Percentiles rank a stretch among this genome's conserved stretches.
Conservation (phyloP, 2,329 filamentous ascomycete species). For the Monilinia polystroma region DNA sequence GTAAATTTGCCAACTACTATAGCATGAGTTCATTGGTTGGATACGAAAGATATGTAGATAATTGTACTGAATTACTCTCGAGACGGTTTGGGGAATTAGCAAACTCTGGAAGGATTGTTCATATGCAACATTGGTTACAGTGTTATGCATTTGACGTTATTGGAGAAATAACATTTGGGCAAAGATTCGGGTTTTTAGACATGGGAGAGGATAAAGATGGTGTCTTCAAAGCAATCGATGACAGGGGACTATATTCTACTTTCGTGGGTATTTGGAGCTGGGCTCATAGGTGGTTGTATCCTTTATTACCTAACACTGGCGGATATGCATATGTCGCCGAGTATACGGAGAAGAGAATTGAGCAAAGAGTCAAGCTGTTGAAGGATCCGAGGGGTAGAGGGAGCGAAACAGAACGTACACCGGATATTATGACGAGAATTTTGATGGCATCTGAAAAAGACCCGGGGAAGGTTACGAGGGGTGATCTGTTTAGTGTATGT, state of each 20-base stretch:
- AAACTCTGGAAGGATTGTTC: slow-evolving; percentile 35
- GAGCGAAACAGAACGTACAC: slow-evolving; percentile 28
- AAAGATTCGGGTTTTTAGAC: slow-evolving; percentile 48
- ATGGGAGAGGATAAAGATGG: slow-evolving; percentile 47
- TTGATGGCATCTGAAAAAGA: slow-evolving; percentile 42
- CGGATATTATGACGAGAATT: slow-evolving; percentile 46
- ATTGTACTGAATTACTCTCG: slow-evolving; percentile 46
- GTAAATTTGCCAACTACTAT: slow-evolving; percentile 47
- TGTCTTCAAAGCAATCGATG: slow-evolving; percentile 45
- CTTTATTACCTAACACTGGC: slow-evolving; percentile 30
- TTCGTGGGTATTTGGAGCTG: slow-evolving; percentile 46
- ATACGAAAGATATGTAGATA: slow-evolving; percentile 51
- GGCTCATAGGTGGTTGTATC: slow-evolving; percentile 43
- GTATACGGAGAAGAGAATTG: slow-evolving; percentile 31
- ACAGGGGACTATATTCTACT: slow-evolving; percentile 42
- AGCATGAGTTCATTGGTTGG: slow-evolving; percentile 49
- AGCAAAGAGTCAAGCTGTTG: slow-evolving; percentile 24
- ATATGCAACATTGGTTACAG: slow-evolving; percentile 48
- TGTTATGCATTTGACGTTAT: slow-evolving; percentile 54
- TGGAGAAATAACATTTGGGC: slow-evolving; percentile 49
- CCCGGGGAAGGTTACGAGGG: slow-evolving; percentile 40
- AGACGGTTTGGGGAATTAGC: slow-evolving; percentile 44
- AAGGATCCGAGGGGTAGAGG: slow-evolving; percentile 25
- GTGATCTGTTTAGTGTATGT: slow-evolving; percentile 38
- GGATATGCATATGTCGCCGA: slow-evolving; percentile 29